phyloP scores from a whole-genome alignment of 2,329 filamentous ascomycete species.

The Purpureocillium takamizusanense region DNA sequence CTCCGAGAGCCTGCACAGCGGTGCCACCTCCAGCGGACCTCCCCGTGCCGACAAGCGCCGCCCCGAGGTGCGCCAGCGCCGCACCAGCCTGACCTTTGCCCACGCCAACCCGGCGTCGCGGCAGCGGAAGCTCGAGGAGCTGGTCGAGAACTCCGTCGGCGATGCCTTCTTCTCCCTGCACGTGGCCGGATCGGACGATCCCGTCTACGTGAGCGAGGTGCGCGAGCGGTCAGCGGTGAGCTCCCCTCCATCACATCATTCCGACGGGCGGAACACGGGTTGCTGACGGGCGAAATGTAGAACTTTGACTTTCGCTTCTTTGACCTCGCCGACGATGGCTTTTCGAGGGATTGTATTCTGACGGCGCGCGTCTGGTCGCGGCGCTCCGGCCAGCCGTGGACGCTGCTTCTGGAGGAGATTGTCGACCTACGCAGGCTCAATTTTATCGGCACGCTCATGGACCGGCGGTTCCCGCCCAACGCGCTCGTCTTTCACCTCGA shows the following conservation, averaged over 20 bases:
- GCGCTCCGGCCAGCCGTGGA: constrained; percentile 39
- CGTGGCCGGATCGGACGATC: constrained; percentile 53
- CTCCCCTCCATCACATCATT: background rate
- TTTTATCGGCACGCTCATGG: constrained; percentile 64
- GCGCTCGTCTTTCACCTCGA: constrained; percentile 76
- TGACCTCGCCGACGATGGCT: constrained; percentile 55
- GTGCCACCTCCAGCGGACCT: background rate
- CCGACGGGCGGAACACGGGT: background rate
- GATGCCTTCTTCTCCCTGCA: constrained; percentile 87
- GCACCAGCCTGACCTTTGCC: constrained; percentile 40
- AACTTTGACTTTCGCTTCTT: constrained; percentile 89
- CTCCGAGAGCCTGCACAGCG: constrained; percentile 37
- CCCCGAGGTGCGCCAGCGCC: constrained; percentile 22
- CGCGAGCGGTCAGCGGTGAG: constrained; percentile 62
- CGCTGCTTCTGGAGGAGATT: constrained; percentile 60
- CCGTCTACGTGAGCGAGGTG: constrained; percentile 85
- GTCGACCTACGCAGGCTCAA: constrained; percentile 66
- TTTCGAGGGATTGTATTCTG: constrained; percentile 58
- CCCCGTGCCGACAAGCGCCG: constrained; percentile 7
- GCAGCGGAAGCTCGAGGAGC: constrained; percentile 68
- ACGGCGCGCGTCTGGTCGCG: constrained; percentile 68
- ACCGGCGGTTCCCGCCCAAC: constrained; percentile 69
- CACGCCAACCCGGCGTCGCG: constrained; percentile 38
- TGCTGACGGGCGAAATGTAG: constrained; percentile 20
- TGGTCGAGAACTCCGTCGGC: constrained; percentile 64